Evolutionary conservation across 2,329 filamentous ascomycete genomes (phyloP).

Genomic region (Venturia nashicola): DNA sequence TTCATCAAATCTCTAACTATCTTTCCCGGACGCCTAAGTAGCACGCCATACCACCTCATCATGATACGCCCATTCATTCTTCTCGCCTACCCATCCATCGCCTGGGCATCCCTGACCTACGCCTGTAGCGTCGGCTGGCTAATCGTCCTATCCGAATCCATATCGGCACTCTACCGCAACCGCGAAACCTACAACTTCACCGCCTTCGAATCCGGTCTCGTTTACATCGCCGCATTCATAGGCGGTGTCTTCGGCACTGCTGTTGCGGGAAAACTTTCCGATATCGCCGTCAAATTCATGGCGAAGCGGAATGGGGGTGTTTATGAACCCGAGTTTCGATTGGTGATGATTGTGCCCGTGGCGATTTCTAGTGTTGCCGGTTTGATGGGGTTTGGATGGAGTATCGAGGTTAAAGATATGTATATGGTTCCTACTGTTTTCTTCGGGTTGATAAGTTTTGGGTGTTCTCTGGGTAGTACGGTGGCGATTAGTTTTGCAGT

Average conservation of each 20-base stretch:
- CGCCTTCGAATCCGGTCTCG: slow-evolving; percentile 65
- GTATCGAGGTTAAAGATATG: slow-evolving; percentile 55
- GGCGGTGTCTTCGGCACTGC: slow-evolving; percentile 80
- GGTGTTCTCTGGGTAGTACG: slow-evolving; percentile 78
- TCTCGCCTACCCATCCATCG: slow-evolving; percentile 73
- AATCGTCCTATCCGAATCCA: slow-evolving; percentile 75
- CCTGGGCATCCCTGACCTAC: slow-evolving; percentile 82
- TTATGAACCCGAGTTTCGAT: slow-evolving; percentile 87
- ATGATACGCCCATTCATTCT: slow-evolving; percentile 72
- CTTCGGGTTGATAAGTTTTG: slow-evolving; percentile 85
- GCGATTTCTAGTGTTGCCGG: slow-evolving; percentile 67
- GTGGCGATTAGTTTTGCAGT: slow-evolving; percentile 91
- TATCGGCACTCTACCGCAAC: slow-evolving; percentile 67
- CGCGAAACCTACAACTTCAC: slow-evolving; percentile 65
- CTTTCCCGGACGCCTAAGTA: slow-evolving; percentile 65
- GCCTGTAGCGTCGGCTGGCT: slow-evolving; percentile 86
- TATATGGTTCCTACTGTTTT: slow-evolving; percentile 93
- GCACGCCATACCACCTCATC: slow-evolving; percentile 69
- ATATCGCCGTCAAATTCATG: slow-evolving; percentile 73
- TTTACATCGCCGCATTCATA: slow-evolving; percentile 84
- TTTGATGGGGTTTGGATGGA: slow-evolving; percentile 93
- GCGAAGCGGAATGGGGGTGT: slow-evolving; percentile 74
- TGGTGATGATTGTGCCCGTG: slow-evolving; percentile 78
- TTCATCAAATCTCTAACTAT: slow-evolving; percentile 63
- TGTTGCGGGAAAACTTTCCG: slow-evolving; percentile 77